phyloP scores from a whole-genome alignment of 2,329 filamentous ascomycete genomes.

The Thermomyces lanuginosus region DNA sequence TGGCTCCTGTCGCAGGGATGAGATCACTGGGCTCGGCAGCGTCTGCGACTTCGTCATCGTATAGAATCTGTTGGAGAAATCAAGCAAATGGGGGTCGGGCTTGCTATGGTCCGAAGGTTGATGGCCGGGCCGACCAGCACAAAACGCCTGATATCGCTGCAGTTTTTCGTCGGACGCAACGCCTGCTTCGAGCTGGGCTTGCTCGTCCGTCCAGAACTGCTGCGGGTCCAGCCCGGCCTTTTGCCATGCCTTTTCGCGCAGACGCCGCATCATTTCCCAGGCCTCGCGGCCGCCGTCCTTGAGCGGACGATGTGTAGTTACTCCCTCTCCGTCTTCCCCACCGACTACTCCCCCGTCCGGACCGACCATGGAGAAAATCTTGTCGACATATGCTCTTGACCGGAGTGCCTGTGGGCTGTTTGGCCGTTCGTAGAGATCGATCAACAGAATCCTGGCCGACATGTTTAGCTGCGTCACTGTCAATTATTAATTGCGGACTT shows the following conservation, averaged over 20 bases:
- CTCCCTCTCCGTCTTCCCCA: constrained; percentile 28
- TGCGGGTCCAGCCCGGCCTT: constrained; percentile 32
- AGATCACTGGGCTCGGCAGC: constrained; percentile 10
- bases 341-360: constrained; percentile 31
- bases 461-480: too few relatives aligned
- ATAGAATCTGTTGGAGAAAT: constrained; percentile 22
- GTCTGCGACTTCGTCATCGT: constrained; percentile 20
- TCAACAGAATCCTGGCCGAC: constrained; percentile 32
- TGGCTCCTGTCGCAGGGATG: constrained; percentile 11
- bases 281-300: constrained; percentile 34
- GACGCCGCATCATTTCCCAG: constrained; percentile 32
- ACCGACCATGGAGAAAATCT: constrained; percentile 29
- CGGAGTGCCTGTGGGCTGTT: constrained; percentile 28
- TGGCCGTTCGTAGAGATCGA: constrained; percentile 33
- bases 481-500: neutral
- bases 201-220: constrained; percentile 32
- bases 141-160: neutral
- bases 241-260: constrained; percentile 33
- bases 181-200: constrained; percentile 27
- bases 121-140: neutral
- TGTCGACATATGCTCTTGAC: constrained; percentile 31
- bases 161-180: constrained; percentile 11
- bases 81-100: constrained; percentile 10
- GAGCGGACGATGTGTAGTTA: constrained; percentile 27
- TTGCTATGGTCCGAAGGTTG: too few relatives aligned